These are phyloP conservation scores for Halenospora varia DNA, from an alignment of 495 filamentous ascomycete genomes.

Conservation along the genomic window DNA sequence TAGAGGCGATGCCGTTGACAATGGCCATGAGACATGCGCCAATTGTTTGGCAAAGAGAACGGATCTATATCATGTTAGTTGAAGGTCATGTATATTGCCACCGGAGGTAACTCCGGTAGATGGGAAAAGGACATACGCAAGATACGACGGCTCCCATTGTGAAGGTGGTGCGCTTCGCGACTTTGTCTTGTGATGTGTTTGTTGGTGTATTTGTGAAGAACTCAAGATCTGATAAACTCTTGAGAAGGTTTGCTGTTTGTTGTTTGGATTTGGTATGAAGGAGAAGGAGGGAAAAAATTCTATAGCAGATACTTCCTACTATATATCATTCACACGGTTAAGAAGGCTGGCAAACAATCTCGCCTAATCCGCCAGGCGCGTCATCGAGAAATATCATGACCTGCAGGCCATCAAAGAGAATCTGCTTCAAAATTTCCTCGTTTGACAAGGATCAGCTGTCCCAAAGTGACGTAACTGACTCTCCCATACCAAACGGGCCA, in stretches of 20 bases:
- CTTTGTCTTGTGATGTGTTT: slow-evolving; percentile 14
- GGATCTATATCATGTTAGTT: slow-evolving; percentile 50
- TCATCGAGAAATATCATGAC: slow-evolving; percentile 36
- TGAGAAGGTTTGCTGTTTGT: slow-evolving; percentile 1
- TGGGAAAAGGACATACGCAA: slow-evolving; percentile 73
- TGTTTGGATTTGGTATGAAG: slow-evolving; percentile 1
- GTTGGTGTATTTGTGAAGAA: slow-evolving; percentile 10
- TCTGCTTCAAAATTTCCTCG: neutral
- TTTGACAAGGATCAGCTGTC: slow-evolving; percentile 9
- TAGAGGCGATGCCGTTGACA: slow-evolving; percentile 71
- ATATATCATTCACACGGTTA: neutral
- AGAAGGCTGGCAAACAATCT: neutral
- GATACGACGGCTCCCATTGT: slow-evolving; percentile 95
- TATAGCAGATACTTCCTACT: neutral
- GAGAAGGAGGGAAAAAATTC: neutral
- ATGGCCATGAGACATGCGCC: slow-evolving; percentile 80
- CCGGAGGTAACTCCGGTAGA: neutral
- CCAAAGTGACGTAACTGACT: slow-evolving; percentile 1
- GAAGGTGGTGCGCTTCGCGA: slow-evolving; percentile 23
- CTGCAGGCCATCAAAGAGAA: neutral
- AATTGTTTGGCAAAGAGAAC: slow-evolving; percentile 75
- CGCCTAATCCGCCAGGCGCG: neutral
- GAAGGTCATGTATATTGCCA: neutral
- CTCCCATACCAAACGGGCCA: neutral
- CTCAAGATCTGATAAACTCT: neutral